Conservation (phyloP, 1,284 basidiomycete species). For the Laetiporus sulphureus region DNA sequence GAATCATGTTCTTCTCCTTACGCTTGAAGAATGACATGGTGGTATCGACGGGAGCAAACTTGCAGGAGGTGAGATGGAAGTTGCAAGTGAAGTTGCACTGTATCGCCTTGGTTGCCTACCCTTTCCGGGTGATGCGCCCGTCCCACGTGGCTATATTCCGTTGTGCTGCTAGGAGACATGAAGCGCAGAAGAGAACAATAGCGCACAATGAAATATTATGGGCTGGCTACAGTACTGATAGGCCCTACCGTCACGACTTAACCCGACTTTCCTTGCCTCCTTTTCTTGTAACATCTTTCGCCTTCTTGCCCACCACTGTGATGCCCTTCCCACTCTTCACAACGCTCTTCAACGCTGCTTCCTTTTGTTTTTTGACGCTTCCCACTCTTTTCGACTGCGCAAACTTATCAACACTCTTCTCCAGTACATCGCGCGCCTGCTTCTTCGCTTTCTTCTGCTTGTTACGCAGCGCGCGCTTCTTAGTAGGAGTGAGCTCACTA, state of each 20-base stretch:
- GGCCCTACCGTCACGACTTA: too few relatives aligned
- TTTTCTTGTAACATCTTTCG: slow-evolving; percentile 30
- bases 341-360: slow-evolving; percentile 69
- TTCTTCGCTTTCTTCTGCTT: slow-evolving; percentile 75
- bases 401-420: slow-evolving; percentile 63
- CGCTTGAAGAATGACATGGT: slow-evolving; percentile 69
- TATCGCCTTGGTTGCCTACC: too few relatives aligned
- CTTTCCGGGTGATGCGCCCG: too few relatives aligned
- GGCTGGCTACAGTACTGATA: too few relatives aligned
- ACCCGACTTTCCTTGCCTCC: too few relatives aligned
- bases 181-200: too few relatives aligned
- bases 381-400: slow-evolving; percentile 39
- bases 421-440: slow-evolving; percentile 65
- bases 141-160: too few relatives aligned
- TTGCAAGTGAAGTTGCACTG: too few relatives aligned
- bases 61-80: too few relatives aligned
- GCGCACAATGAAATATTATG: too few relatives aligned
- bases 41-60: background rate
- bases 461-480: slow-evolving; percentile 71
- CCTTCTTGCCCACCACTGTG: slow-evolving; percentile 79
- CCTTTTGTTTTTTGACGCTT: slow-evolving; percentile 73
- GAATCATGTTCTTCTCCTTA: slow-evolving; percentile 66
- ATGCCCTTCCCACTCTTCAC: slow-evolving; percentile 84
- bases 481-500: slow-evolving; percentile 80
- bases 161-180: too few relatives aligned